These are phyloP conservation scores for Ustulina deusta DNA, from an alignment of 2,329 filamentous ascomycete species.

Conservation along the genomic window DNA sequence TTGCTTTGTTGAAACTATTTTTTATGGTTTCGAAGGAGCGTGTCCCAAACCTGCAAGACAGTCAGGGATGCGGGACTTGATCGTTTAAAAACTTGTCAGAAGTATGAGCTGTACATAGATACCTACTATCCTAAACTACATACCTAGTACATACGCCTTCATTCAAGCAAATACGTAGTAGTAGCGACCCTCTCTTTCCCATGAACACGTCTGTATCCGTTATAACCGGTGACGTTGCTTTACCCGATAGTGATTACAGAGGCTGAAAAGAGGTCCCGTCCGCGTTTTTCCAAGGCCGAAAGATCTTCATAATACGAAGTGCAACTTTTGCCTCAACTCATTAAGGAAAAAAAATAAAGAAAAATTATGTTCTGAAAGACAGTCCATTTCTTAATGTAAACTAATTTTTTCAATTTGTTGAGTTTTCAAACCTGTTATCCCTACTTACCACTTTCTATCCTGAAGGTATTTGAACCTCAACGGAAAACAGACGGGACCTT, in stretches of 20 bases:
- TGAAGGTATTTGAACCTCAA: no score
- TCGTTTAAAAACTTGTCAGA: not conserved
- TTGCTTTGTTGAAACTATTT: not conserved
- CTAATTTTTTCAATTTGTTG: no score
- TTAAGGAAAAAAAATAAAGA: no score
- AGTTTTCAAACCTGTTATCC: no score
- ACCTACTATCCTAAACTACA: not conserved
- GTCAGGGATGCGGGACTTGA: not conserved
- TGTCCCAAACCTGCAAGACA: not conserved
- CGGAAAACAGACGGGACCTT: no score
- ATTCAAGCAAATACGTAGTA: not conserved
- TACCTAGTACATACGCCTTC: not conserved
- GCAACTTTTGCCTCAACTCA: no score
- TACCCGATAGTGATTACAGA: not conserved
- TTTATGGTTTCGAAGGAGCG: not conserved
- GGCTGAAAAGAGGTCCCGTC: no score
- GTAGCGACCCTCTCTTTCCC: not conserved
- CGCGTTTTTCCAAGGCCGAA: no score
- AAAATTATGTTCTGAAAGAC: no score
- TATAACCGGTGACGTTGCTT: not conserved
- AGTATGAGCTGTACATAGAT: conserved; percentile 13
- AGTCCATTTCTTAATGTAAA: no score
- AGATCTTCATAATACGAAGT: no score
- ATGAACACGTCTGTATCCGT: not conserved
- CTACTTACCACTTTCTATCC: no score